These are phyloP conservation scores for Ambispora gerdemannii DNA, from an alignment of 192 early-diverging fungal genomes.

Conservation along the genomic window DNA sequence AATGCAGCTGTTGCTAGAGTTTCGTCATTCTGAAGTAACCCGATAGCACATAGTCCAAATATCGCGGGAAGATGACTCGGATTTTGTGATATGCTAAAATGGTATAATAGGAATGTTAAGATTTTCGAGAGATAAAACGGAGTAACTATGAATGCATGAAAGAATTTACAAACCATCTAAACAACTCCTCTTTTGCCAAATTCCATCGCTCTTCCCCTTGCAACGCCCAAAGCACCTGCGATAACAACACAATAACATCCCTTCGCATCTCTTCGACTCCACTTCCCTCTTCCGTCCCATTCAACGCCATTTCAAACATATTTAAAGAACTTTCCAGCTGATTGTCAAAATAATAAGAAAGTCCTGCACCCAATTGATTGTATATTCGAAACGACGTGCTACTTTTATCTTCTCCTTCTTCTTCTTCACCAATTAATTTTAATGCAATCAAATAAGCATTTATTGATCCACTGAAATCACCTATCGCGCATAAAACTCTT, in stretches of 20 bases:
- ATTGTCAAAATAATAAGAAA: slow-evolving; percentile 73
- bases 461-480: slow-evolving; percentile 58
- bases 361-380: slow-evolving; percentile 60
- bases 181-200: slow-evolving; percentile 77
- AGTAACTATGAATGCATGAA: slow-evolving; percentile 18
- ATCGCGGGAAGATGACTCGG: slow-evolving; percentile 61
- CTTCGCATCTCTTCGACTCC: slow-evolving; percentile 51
- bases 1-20: slow-evolving; percentile 61
- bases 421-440: slow-evolving; percentile 26
- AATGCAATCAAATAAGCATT: slow-evolving; percentile 48
- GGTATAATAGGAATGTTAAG: not conserved
- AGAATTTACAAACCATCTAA: slow-evolving; percentile 52
- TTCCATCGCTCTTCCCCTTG: slow-evolving; percentile 72
- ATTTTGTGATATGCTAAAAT: slow-evolving; percentile 51
- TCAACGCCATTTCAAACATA: slow-evolving; percentile 71
- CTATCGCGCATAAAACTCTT: slow-evolving; percentile 62
- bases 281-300: slow-evolving; percentile 39
- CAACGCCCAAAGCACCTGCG: slow-evolving; percentile 88
- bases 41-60: slow-evolving; percentile 66
- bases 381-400: slow-evolving; percentile 34
- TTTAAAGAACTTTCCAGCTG: slow-evolving; percentile 64
- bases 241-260: slow-evolving; percentile 69
- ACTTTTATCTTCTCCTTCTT: slow-evolving; percentile 15
- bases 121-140: not conserved
- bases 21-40: slow-evolving; percentile 60